These are phyloP conservation scores for Wallacemonas rigidus DNA, from an alignment of 208 protist genomes.

Conservation along the genomic window DNA sequence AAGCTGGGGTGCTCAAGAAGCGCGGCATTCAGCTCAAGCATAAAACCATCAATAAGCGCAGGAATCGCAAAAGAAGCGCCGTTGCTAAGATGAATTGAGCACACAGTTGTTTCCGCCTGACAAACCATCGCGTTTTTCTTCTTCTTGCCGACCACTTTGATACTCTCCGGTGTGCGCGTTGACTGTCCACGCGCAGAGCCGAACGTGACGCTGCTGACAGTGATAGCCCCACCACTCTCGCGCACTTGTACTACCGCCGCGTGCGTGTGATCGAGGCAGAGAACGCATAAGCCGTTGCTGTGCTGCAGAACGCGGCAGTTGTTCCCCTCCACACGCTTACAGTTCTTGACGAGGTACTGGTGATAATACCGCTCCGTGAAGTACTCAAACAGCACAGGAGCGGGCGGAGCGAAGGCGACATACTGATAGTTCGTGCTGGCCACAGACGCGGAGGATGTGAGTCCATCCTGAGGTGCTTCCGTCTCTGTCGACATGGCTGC, in stretches of 20 bases:
- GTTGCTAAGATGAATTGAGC: conserved; percentile 53
- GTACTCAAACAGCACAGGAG: conserved; percentile 70
- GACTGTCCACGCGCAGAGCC: conserved; percentile 53
- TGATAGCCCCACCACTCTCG: conserved; percentile 1
- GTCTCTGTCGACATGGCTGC: not conserved
- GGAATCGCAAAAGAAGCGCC: conserved; percentile 62
- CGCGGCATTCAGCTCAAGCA: conserved; percentile 76
- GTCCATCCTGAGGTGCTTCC: not conserved
- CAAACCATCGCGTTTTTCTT: conserved; percentile 86
- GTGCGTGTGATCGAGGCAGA: conserved; percentile 79
- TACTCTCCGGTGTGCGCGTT: conserved; percentile 38
- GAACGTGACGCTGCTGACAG: conserved; percentile 37
- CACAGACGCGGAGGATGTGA: conserved; percentile 6
- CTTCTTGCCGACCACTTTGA: conserved; percentile 77
- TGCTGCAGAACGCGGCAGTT: conserved; percentile 80
- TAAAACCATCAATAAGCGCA: conserved; percentile 77
- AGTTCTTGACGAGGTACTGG: conserved; percentile 69
- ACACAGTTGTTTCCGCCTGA: conserved; percentile 81
- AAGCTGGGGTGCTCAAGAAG: conserved; percentile 61
- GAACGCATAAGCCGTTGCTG: conserved; percentile 82
- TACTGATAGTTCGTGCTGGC: conserved; percentile 3
- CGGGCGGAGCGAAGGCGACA: conserved; percentile 15
- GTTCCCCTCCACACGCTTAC: conserved; percentile 66
- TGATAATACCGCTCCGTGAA: conserved; percentile 81
- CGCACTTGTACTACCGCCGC: conserved; percentile 25